phyloP scores from a whole-genome alignment of 768 basidiomycete genomes.

The Cystofilobasidium bisporidii region DNA sequence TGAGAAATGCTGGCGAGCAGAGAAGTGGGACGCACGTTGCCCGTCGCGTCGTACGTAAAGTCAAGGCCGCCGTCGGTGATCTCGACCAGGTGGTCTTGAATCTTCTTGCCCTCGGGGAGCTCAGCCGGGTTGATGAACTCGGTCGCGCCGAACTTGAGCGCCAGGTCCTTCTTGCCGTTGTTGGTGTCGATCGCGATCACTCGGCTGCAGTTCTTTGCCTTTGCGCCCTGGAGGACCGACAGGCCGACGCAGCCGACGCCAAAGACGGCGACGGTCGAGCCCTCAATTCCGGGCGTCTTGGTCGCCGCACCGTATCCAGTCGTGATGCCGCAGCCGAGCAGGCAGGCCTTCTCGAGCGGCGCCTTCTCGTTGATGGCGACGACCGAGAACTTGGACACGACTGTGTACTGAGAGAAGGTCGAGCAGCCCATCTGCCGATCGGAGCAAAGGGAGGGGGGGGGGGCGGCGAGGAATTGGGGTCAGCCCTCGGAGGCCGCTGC shows the following conservation, averaged over 20 bases:
- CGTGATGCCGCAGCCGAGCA: constrained; percentile 72
- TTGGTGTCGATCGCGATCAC: constrained; percentile 91
- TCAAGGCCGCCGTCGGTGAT: constrained; percentile 94
- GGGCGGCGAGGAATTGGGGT: neutral
- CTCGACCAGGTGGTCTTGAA: constrained; percentile 70
- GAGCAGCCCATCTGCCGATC: constrained; percentile 83
- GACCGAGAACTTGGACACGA: constrained; percentile 92
- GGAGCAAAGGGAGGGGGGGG: neutral
- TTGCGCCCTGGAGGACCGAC: constrained; percentile 74
- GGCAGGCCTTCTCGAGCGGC: constrained; percentile 89
- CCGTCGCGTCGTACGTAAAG: constrained; percentile 94
- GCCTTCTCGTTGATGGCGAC: constrained; percentile 78
- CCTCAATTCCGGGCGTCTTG: constrained; percentile 75
- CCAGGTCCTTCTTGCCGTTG: constrained; percentile 74
- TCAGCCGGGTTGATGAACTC: constrained; percentile 81
- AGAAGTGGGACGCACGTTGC: constrained; percentile 51
- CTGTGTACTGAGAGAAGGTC: constrained; percentile 99
- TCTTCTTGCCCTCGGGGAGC: constrained; percentile 67
- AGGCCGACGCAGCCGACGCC: constrained; percentile 92
- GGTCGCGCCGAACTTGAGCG: constrained; percentile 49
- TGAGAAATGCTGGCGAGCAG: neutral
- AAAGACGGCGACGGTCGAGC: constrained; percentile 83
- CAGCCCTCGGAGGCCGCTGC: too few species aligned
- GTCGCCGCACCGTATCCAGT: constrained; percentile 96
- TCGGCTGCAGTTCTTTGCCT: constrained; percentile 66